Evolutionary conservation across 495 filamentous ascomycete species (phyloP).

Genomic region (Neurospora hispaniola): DNA sequence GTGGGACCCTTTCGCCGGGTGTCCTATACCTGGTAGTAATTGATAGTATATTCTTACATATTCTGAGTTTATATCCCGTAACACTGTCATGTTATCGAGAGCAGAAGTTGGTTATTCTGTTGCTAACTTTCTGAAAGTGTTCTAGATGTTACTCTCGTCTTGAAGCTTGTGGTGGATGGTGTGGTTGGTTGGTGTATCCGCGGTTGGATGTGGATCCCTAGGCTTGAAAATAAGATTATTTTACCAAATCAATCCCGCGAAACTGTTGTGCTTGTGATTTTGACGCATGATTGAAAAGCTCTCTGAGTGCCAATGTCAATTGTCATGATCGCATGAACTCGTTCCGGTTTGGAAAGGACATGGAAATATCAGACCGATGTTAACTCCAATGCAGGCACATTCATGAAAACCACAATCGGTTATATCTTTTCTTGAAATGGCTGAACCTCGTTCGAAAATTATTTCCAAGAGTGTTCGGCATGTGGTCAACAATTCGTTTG

Average conservation of each 20-base stretch:
- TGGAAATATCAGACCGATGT: neutral
- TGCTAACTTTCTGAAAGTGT: neutral
- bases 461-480: neutral
- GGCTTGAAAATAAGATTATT: neutral
- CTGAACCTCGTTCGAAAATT: neutral
- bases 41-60: conserved; percentile 28
- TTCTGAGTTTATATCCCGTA: conserved; percentile 12
- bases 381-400: neutral
- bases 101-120: neutral
- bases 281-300: neutral
- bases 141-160: neutral
- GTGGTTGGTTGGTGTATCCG: neutral
- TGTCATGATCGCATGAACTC: neutral
- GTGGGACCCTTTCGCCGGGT: conserved; percentile 23
- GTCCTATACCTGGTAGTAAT: conserved; percentile 18
- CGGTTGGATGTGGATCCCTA: neutral
- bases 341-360: neutral
- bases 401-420: neutral
- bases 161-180: neutral
- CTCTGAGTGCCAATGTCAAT: neutral
- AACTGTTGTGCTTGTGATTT: neutral
- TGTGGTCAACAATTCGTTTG: neutral
- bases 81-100: neutral
- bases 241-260: neutral
- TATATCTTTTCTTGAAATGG: neutral